These are phyloP conservation scores for Scleroderma bovista DNA, from an alignment of 768 basidiomycete genomes.

Conservation along the genomic window DNA sequence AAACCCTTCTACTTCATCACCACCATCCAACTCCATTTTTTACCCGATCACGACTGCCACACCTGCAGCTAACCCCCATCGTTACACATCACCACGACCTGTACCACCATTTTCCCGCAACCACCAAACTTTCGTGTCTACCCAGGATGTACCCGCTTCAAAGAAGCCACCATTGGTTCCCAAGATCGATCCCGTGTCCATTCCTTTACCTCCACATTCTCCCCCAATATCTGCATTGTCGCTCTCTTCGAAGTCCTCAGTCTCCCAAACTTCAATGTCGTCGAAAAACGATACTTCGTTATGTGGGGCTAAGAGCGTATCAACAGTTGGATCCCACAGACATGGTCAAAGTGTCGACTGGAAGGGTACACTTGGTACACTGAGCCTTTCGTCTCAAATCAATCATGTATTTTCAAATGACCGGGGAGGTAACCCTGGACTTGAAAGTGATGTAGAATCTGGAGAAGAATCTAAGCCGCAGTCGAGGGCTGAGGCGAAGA, in stretches of 20 bases:
- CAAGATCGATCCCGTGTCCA: conserved; percentile 49
- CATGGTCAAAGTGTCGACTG: conserved; percentile 29
- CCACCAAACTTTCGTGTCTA: conserved; percentile 19
- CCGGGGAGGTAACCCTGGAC: conserved; percentile 18
- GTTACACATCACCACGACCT: conserved; percentile 37
- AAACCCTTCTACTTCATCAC: conserved; percentile 15
- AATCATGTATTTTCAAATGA: conserved; percentile 8
- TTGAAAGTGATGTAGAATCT: conserved; percentile 31
- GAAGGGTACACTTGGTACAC: conserved; percentile 9
- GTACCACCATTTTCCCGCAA: conserved; percentile 31
- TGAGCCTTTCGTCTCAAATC: conserved; percentile 5
- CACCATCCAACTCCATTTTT: conserved; percentile 28
- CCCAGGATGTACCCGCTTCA: conserved; percentile 18
- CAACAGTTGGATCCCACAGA: conserved; percentile 41
- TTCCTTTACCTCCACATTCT: conserved; percentile 64
- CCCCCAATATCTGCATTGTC: conserved; percentile 69
- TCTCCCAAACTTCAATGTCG: conserved; percentile 48
- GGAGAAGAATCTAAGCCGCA: conserved; percentile 40
- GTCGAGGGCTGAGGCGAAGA: conserved; percentile 69
- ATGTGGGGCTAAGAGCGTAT: conserved; percentile 31
- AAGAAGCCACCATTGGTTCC: conserved; percentile 11
- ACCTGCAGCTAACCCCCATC: conserved; percentile 55
- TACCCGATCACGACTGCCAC: conserved; percentile 55
- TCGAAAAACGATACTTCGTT: conserved; percentile 33
- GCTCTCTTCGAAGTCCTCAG: conserved; percentile 72